Percentiles rank a stretch among this genome's conserved stretches.
These are phyloP conservation scores for Eucalyptus regnans DNA, from an alignment of 345 rosid genomes.

Conservation along the genomic window DNA sequence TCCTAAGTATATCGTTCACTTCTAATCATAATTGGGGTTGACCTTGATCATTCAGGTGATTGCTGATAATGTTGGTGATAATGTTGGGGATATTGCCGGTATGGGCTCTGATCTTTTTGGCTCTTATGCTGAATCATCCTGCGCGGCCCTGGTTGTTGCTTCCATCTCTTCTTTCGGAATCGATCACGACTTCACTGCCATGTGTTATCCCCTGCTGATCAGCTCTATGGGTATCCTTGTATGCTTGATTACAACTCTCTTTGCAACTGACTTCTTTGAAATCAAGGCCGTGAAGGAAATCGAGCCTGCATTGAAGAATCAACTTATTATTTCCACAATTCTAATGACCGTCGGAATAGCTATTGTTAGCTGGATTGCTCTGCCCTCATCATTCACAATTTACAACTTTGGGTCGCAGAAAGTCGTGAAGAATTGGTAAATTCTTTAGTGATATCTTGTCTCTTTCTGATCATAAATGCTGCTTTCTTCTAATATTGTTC, in stretches of 20 bases:
- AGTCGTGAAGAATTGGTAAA: neutral
- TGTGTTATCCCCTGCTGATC: slow-evolving; percentile 4
- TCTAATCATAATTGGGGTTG: neutral
- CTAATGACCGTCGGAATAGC: slow-evolving; percentile 3
- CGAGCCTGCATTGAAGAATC: slow-evolving; percentile 3
- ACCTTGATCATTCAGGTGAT: neutral
- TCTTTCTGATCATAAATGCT: neutral
- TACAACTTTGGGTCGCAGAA: neutral
- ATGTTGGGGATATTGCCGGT: slow-evolving; percentile 5
- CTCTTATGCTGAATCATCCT: slow-evolving; percentile 2
- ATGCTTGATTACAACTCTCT: slow-evolving; percentile 1
- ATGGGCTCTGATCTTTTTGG: slow-evolving; percentile 7
- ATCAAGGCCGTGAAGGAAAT: slow-evolving; percentile 2
- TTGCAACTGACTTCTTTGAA: slow-evolving; percentile 1
- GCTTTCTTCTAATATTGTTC: neutral
- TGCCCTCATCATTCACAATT: slow-evolving; percentile 4
- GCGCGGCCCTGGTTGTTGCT: slow-evolving; percentile 3
- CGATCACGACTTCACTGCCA: neutral
- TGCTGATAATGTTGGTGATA: slow-evolving; percentile 7
- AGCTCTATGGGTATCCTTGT: slow-evolving; percentile 1
- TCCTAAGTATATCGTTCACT: neutral
- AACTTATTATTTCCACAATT: neutral
- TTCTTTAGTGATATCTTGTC: neutral
- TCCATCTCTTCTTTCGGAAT: slow-evolving; percentile 5
- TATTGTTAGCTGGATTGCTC: neutral